These are phyloP conservation scores for Laguncularia racemosa DNA, from an alignment of 345 rosid genomes.

Conservation along the genomic window DNA sequence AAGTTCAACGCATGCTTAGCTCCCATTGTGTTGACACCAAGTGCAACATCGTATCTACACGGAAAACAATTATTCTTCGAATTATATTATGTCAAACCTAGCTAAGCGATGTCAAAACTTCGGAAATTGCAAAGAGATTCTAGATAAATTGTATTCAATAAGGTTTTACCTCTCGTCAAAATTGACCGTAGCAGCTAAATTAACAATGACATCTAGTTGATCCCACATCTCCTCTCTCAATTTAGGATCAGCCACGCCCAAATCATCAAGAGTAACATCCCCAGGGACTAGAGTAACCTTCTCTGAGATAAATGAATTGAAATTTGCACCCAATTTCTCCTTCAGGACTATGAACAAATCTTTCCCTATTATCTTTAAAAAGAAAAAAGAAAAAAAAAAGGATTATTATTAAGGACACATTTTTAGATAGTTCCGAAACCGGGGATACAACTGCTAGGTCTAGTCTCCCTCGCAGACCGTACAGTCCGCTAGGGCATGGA, in stretches of 20 bases:
- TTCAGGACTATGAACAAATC: constrained; percentile 47
- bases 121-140: no score
- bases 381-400: neutral
- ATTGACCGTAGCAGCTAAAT: constrained; percentile 65
- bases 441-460: no score
- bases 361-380: constrained; percentile 35
- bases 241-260: constrained; percentile 34
- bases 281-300: constrained; percentile 43
- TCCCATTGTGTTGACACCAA: constrained; percentile 48
- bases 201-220: constrained; percentile 44
- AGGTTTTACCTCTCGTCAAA: constrained; percentile 57
- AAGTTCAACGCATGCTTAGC: constrained; percentile 34
- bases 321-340: constrained; percentile 26
- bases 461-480: no score
- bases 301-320: constrained; percentile 33
- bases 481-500: no score
- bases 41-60: constrained; percentile 53
- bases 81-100: no score
- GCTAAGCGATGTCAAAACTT: no score
- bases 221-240: constrained; percentile 35
- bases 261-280: constrained; percentile 37
- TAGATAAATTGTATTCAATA: neutral
- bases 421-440: no score
- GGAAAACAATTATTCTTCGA: no score
- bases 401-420: no score